A percentile compares a stretch with the other conserved stretches of the same genome.
These are phyloP conservation scores for Starmerella floricola DNA, from an alignment of 805 yeast species.

Conservation along the genomic window DNA sequence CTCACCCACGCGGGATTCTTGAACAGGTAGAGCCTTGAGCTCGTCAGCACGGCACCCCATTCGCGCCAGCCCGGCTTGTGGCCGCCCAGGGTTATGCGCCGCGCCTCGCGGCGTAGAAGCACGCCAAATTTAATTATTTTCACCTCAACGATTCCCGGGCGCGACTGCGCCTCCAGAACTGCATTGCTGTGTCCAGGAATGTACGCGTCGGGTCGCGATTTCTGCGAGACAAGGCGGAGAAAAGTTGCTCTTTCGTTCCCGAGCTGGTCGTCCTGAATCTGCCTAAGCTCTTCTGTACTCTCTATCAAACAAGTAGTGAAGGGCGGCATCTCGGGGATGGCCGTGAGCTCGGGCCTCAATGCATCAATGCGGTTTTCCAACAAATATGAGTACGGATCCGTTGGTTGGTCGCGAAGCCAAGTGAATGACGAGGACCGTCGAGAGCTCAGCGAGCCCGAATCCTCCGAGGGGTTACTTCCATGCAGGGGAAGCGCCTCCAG, in stretches of 20 bases:
- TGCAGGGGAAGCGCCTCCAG: neutral
- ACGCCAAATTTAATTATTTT: conserved; percentile 32
- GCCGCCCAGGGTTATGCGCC: conserved; percentile 24
- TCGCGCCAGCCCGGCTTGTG: conserved; percentile 28
- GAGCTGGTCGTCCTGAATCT: conserved; percentile 1
- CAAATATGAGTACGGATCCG: conserved; percentile 31
- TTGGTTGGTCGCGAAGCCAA: conserved; percentile 13
- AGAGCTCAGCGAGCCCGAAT: conserved; percentile 9
- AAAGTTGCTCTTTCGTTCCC: conserved; percentile 1
- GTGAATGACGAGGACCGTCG: conserved; percentile 15
- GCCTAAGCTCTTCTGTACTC: conserved; percentile 3
- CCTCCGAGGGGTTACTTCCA: conserved; percentile 1
- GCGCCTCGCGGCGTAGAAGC: conserved; percentile 28
- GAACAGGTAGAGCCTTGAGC: conserved; percentile 33
- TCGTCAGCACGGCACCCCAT: conserved; percentile 35
- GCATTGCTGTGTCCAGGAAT: conserved; percentile 9
- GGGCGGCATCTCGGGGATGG: neutral
- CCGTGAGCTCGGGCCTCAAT: conserved; percentile 26
- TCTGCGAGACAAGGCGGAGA: conserved; percentile 30
- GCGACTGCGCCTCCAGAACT: conserved; percentile 22
- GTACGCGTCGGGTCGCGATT: conserved; percentile 32
- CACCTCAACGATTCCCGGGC: conserved; percentile 32
- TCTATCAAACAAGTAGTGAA: neutral
- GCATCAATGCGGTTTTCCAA: conserved; percentile 28
- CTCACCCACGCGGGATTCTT: conserved; percentile 30